Percentiles rank a stretch among this genome's conserved stretches.
phyloP scores from a whole-genome alignment of 148 eudicot species.

The Vaccinium myrtillus region DNA sequence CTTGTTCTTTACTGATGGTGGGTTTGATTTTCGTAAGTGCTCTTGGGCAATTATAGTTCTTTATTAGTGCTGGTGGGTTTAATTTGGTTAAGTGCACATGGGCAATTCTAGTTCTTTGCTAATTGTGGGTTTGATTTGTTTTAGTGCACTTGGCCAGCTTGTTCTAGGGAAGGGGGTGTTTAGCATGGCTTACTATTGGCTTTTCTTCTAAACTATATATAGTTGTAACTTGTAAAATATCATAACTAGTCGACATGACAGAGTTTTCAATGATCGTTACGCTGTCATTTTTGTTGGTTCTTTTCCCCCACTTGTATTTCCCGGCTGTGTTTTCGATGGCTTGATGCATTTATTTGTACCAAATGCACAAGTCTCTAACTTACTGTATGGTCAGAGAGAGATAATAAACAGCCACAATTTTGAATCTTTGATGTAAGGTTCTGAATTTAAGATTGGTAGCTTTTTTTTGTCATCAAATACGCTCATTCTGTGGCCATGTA shows the following conservation, averaged over 20 bases:
- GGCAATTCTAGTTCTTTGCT: too few species aligned
- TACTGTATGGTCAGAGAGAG: not conserved
- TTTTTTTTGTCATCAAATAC: not conserved
- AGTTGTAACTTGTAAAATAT: not conserved
- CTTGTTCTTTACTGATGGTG: not conserved
- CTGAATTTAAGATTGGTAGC: not conserved
- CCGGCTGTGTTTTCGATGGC: not conserved
- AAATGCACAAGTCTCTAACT: not conserved
- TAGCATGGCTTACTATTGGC: too few species aligned
- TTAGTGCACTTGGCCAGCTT: too few species aligned
- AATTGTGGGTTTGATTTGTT: too few species aligned
- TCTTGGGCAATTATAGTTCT: too few species aligned
- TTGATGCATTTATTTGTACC: not conserved
- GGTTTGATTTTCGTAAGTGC: too few species aligned
- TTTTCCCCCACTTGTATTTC: not conserved
- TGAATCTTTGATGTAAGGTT: not conserved
- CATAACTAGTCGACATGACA: not conserved
- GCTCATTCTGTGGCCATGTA: not conserved
- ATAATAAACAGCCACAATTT: not conserved
- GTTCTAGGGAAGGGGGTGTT: too few species aligned
- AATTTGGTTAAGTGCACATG: too few species aligned
- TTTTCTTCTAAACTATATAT: not conserved
- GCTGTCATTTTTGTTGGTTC: not conserved
- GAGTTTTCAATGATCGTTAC: not conserved
- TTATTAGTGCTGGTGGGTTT: too few species aligned